These are phyloP conservation scores for Sutorius australiensis DNA, from an alignment of 768 basidiomycete species.

Conservation along the genomic window DNA sequence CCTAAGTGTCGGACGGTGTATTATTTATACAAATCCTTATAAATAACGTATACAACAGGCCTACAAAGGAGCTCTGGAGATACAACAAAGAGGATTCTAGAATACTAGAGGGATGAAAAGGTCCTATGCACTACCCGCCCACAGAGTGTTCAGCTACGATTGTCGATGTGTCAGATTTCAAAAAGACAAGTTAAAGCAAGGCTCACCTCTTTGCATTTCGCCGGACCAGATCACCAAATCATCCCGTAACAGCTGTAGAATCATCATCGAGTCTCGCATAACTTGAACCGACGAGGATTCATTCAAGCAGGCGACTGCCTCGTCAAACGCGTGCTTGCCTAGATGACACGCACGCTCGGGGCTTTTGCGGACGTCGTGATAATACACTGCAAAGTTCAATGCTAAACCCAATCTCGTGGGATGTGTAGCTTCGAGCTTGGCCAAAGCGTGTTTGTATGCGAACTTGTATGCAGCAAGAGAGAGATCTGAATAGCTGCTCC, in stretches of 20 bases:
- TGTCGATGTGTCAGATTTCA: conserved; percentile 10
- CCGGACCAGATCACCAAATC: conserved; percentile 84
- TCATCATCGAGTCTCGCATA: conserved; percentile 74
- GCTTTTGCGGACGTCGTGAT: conserved; percentile 80
- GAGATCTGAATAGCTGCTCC: conserved; percentile 64
- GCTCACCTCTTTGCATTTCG: conserved; percentile 54
- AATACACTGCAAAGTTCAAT: conserved; percentile 93
- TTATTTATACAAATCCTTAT: conserved; percentile 1
- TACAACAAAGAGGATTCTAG: conserved; percentile 1
- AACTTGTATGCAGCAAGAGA: conserved; percentile 83
- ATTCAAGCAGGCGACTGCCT: conserved; percentile 69
- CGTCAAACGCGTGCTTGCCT: conserved; percentile 90
- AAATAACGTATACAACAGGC: conserved; percentile 12
- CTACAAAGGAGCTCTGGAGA: not conserved
- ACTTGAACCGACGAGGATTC: conserved; percentile 39
- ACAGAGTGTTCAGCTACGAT: conserved; percentile 24
- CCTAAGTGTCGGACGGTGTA: not conserved
- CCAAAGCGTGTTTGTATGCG: conserved; percentile 78
- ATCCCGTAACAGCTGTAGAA: conserved; percentile 77
- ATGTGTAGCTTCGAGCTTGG: conserved; percentile 72
- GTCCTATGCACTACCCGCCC: conserved; percentile 9
- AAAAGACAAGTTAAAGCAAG: conserved; percentile 1
- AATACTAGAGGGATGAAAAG: not conserved
- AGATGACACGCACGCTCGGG: conserved; percentile 85
- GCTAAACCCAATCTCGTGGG: conserved; percentile 86